Conservation (phyloP, 495 filamentous ascomycete species). For the Talaromyces proteolyticus region DNA sequence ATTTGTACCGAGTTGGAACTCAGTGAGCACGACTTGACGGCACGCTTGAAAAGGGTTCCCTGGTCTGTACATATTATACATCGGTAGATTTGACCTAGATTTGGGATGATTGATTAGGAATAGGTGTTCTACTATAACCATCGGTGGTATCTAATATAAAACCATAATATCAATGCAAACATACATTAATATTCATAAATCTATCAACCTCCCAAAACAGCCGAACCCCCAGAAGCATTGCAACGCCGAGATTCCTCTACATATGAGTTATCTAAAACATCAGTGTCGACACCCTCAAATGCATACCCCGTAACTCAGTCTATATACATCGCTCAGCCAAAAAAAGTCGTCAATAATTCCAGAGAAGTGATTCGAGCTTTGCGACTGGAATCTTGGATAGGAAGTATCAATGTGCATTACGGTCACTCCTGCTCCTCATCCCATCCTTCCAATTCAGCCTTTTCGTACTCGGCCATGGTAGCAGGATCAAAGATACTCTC, state of each 20-base stretch:
- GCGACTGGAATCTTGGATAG: no score
- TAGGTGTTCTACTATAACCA: no score
- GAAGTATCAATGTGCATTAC: no score
- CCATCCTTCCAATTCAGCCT: conserved; percentile 69
- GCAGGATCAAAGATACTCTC: conserved; percentile 62
- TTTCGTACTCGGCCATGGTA: conserved; percentile 51
- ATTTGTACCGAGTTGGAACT: conserved; percentile 74
- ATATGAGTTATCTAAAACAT: no score
- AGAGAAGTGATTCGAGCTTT: no score
- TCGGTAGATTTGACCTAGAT: conserved; percentile 31
- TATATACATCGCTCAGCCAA: no score
- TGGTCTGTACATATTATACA: conserved; percentile 51
- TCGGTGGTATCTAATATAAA: neutral
- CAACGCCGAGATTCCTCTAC: no score
- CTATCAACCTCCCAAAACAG: neutral
- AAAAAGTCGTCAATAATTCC: no score
- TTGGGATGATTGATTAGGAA: neutral
- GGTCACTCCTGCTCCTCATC: conserved; percentile 67
- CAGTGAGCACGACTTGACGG: conserved; percentile 49
- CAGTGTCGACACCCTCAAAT: no score
- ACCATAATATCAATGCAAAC: no score
- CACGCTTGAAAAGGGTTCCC: conserved; percentile 40
- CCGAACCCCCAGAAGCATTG: no score
- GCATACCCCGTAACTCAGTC: no score
- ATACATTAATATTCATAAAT: conserved; percentile 3